Evolutionary conservation across 164 flowering plant genomes (phyloP).

Genomic region (Sextonia rubra): DNA sequence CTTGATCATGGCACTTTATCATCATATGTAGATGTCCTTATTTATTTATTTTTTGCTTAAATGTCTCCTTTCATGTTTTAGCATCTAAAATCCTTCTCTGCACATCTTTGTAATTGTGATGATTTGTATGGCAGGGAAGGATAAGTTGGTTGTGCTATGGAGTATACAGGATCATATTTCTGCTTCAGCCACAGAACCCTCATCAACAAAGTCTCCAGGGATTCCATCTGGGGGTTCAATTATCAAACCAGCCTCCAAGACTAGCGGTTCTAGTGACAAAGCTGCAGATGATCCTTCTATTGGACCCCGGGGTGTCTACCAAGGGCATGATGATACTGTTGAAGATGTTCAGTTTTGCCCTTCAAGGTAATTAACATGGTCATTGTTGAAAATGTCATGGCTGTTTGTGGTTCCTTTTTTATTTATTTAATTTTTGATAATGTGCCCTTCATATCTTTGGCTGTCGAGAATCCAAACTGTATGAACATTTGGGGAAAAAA

Average conservation of each 20-base stretch:
- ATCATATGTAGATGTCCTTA: background rate
- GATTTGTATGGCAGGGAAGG: slow-evolving; percentile 66
- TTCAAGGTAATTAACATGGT: slow-evolving; percentile 56
- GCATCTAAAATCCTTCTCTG: background rate
- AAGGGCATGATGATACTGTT: slow-evolving; percentile 90
- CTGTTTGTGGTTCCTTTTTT: background rate
- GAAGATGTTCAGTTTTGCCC: slow-evolving; percentile 99
- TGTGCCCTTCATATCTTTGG: background rate
- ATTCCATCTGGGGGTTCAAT: slow-evolving; percentile 41
- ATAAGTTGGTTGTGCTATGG: slow-evolving; percentile 90
- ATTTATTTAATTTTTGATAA: background rate
- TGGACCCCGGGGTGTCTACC: slow-evolving; percentile 76
- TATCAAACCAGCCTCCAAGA: slow-evolving; percentile 40
- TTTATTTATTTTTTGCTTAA: background rate
- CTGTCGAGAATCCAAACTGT: background rate
- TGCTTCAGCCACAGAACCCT: slow-evolving; percentile 50
- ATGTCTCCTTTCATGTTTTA: background rate
- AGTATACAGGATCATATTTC: slow-evolving; percentile 90
- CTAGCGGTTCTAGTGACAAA: slow-evolving; percentile 45
- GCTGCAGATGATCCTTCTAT: slow-evolving; percentile 46
- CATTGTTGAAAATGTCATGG: background rate
- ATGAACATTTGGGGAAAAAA: no score
- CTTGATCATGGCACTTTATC: background rate
- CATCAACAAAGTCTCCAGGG: slow-evolving; percentile 45
- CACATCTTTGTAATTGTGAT: background rate